A percentile compares a stretch with the other conserved stretches of the same genome.
phyloP scores from a whole-genome alignment of 768 basidiomycete genomes.

The Scleroderma citrinum region DNA sequence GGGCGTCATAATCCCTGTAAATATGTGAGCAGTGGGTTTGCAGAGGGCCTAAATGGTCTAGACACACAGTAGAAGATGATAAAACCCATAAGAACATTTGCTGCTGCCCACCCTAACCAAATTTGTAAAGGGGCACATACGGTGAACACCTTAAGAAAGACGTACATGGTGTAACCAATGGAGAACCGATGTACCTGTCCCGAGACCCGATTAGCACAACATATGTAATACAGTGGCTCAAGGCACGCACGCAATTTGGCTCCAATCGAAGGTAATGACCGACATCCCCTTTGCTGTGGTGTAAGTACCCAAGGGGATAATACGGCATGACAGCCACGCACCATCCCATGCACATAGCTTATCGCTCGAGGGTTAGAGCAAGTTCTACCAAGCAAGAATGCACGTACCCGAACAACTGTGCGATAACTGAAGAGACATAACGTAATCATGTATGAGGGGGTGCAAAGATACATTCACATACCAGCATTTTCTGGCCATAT shows the following conservation, averaged over 20 bases:
- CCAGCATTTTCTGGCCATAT: conserved; percentile 44
- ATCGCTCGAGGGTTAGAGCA: not conserved
- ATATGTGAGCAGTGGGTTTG: not conserved
- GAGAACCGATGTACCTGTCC: conserved; percentile 31
- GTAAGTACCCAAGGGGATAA: not conserved
- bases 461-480: conserved; percentile 25
- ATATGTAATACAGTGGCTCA: not conserved
- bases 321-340: conserved; percentile 11
- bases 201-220: not conserved
- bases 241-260: conserved; percentile 45
- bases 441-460: conserved; percentile 8
- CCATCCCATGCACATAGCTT: conserved; percentile 41
- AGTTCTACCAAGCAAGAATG: not conserved
- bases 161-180: conserved; percentile 66
- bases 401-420: conserved; percentile 43
- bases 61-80: conserved; percentile 62
- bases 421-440: conserved; percentile 28
- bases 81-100: conserved; percentile 64
- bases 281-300: conserved; percentile 47
- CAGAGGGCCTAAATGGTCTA: not conserved
- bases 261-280: conserved; percentile 77
- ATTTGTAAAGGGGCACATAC: not conserved
- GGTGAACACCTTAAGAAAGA: not conserved
- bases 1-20: conserved; percentile 27
- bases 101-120: conserved; percentile 60